Evolutionary conservation across 352 stramenopile species (phyloP).

Genomic region (Peronospora farinosa): DNA sequence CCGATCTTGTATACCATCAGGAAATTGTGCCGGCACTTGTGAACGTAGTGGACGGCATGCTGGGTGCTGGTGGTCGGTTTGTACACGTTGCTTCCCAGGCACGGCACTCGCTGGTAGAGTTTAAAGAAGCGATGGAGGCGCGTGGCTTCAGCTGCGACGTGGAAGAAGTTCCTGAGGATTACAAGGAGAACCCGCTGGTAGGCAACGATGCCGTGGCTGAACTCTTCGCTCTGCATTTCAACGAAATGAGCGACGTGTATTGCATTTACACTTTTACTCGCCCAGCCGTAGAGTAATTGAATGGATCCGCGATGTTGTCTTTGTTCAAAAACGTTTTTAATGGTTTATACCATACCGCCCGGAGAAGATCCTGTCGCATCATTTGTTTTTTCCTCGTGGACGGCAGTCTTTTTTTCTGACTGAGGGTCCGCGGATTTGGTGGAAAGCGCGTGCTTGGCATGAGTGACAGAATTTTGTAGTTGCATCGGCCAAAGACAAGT

Average conservation of each 20-base stretch:
- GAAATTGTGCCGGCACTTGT: constrained; percentile 78
- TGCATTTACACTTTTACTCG: constrained; percentile 81
- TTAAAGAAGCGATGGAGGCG: constrained; percentile 70
- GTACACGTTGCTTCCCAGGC: constrained; percentile 76
- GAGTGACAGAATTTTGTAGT: constrained; percentile 51
- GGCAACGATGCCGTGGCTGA: constrained; percentile 54
- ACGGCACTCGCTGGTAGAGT: constrained; percentile 74
- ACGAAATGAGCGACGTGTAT: constrained; percentile 87
- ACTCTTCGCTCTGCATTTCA: constrained; percentile 84
- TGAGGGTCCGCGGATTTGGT: constrained; percentile 19
- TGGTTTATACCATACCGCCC: constrained; percentile 15
- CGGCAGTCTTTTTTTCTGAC: constrained; percentile 13
- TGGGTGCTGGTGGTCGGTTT: constrained; percentile 51
- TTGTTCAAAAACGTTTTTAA: neutral
- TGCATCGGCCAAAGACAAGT: constrained; percentile 59
- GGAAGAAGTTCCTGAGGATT: constrained; percentile 66
- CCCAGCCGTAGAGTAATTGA: constrained; percentile 23
- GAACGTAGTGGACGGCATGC: constrained; percentile 66
- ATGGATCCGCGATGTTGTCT: constrained; percentile 18
- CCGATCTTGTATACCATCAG: constrained; percentile 81
- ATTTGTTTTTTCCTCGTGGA: neutral
- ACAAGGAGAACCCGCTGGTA: constrained; percentile 83
- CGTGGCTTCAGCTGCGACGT: constrained; percentile 58
- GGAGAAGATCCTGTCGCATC: constrained; percentile 5
- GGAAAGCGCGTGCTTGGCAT: constrained; percentile 46